phyloP scores from a whole-genome alignment of 1,284 basidiomycete genomes.

The Sparassis latifolia region DNA sequence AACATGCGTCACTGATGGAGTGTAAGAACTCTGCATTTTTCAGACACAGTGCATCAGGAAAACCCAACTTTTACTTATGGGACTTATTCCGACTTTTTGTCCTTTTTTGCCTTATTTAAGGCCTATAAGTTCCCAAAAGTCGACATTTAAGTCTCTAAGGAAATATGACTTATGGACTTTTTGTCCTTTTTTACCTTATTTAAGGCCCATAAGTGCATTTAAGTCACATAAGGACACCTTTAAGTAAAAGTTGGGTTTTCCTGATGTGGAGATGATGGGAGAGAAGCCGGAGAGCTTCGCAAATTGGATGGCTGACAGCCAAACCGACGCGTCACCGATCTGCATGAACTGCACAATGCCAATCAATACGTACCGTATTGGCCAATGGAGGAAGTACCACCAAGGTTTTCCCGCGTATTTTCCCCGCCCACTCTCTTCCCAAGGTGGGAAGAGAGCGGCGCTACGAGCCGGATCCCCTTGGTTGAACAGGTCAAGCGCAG shows the following conservation, averaged over 20 bases:
- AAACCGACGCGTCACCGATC: not conserved
- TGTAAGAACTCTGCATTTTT: slow-evolving; percentile 26
- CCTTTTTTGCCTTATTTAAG: too few relatives aligned
- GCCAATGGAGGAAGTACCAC: slow-evolving; percentile 29
- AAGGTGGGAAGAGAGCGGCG: slow-evolving; percentile 13
- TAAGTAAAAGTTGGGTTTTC: too few relatives aligned
- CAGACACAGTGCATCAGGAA: slow-evolving; percentile 30
- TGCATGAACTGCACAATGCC: not conserved
- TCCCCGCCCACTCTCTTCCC: slow-evolving; percentile 18
- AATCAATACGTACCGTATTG: slow-evolving; percentile 16
- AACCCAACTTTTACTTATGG: too few relatives aligned
- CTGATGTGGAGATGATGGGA: slow-evolving; percentile 28
- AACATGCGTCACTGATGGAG: slow-evolving; percentile 29
- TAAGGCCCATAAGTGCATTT: too few relatives aligned
- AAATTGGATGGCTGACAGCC: slow-evolving; percentile 23
- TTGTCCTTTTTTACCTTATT: too few relatives aligned
- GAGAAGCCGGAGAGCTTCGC: slow-evolving; percentile 28
- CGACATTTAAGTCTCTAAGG: too few relatives aligned
- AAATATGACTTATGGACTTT: too few relatives aligned
- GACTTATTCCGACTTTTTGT: too few relatives aligned
- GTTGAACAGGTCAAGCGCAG: slow-evolving; percentile 9
- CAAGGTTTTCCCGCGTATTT: slow-evolving; percentile 27
- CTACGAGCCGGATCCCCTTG: slow-evolving; percentile 3
- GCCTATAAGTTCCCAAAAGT: too few relatives aligned
- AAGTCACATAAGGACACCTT: too few relatives aligned